Conservation (phyloP, 768 basidiomycete species). For the Naganishia friedmannii region DNA sequence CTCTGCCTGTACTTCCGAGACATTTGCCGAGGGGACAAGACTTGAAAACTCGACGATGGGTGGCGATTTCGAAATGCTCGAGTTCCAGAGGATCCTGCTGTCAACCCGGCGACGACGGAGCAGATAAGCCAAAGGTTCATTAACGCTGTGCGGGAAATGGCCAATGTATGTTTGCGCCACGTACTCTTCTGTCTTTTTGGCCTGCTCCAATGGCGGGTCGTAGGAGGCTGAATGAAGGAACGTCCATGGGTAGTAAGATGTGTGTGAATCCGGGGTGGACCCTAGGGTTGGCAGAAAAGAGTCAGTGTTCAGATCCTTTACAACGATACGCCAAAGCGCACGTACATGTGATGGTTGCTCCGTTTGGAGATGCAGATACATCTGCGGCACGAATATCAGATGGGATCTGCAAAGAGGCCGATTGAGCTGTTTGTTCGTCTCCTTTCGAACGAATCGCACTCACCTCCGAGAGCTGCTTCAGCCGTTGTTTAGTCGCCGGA, state of each 20-base stretch:
- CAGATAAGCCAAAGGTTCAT: neutral
- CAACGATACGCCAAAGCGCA: constrained; percentile 22
- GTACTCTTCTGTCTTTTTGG: constrained; percentile 31
- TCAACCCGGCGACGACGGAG: neutral
- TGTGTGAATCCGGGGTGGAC: constrained; percentile 63
- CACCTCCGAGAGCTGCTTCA: constrained; percentile 80
- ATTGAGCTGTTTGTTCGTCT: neutral
- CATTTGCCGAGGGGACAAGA: constrained; percentile 56
- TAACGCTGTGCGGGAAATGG: neutral
- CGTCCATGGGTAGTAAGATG: constrained; percentile 81
- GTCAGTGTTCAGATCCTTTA: constrained; percentile 9
- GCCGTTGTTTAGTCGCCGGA: constrained; percentile 79
- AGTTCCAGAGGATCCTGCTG: constrained; percentile 77
- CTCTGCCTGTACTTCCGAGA: constrained; percentile 48
- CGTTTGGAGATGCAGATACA: constrained; percentile 61
- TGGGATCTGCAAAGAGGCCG: constrained; percentile 62
- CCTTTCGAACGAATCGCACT: constrained; percentile 29
- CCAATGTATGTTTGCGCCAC: no score
- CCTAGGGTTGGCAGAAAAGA: constrained; percentile 52
- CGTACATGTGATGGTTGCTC: constrained; percentile 73
- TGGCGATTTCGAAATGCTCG: constrained; percentile 68
- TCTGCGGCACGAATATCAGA: constrained; percentile 65
- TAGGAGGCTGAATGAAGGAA: constrained; percentile 79
- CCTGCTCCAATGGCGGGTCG: constrained; percentile 61
- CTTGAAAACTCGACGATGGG: constrained; percentile 72